phyloP scores from a whole-genome alignment of 2,329 filamentous ascomycete species.

The Tolypocladium ovalisporum region DNA sequence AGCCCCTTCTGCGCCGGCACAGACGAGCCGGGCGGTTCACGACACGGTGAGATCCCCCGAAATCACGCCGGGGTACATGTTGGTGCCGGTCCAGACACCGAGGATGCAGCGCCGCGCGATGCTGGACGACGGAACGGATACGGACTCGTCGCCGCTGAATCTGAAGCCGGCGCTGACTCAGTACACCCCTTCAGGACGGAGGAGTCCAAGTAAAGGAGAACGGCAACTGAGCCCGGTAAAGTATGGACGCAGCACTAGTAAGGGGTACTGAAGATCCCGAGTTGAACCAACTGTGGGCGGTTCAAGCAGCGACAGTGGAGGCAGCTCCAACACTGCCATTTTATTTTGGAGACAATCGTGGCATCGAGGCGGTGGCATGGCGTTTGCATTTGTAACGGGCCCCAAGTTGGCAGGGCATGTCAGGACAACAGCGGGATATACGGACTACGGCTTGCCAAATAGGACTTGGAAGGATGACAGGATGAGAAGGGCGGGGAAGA shows the following conservation, averaged over 20 bases:
- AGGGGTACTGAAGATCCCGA: conserved; percentile 11
- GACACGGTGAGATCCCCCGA: conserved; percentile 16
- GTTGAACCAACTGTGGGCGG: not conserved
- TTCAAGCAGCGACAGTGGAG: not conserved
- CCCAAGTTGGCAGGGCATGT: not conserved
- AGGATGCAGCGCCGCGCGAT: conserved; percentile 30
- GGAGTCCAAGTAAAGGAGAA: conserved; percentile 39
- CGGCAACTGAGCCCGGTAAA: conserved; percentile 38
- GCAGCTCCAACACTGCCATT: not conserved
- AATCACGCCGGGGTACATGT: conserved; percentile 33
- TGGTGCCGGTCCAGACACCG: conserved; percentile 39
- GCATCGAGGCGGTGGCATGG: not conserved
- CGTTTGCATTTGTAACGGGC: not conserved
- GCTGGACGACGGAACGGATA: conserved; percentile 36
- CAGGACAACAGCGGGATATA: not conserved
- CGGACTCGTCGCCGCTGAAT: conserved; percentile 36
- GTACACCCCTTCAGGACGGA: conserved; percentile 33
- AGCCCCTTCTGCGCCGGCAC: conserved; percentile 2
- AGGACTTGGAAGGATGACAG: not conserved
- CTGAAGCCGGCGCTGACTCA: conserved; percentile 31
- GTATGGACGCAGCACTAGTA: conserved; percentile 25
- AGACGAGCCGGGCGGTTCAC: conserved; percentile 5
- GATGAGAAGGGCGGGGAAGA: not conserved
- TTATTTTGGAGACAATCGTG: not conserved
- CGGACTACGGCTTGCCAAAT: not conserved